Percentiles rank a stretch among this genome's conserved stretches.
Conservation (phyloP, 306 rosid genomes). For the Prunus mira region DNA sequence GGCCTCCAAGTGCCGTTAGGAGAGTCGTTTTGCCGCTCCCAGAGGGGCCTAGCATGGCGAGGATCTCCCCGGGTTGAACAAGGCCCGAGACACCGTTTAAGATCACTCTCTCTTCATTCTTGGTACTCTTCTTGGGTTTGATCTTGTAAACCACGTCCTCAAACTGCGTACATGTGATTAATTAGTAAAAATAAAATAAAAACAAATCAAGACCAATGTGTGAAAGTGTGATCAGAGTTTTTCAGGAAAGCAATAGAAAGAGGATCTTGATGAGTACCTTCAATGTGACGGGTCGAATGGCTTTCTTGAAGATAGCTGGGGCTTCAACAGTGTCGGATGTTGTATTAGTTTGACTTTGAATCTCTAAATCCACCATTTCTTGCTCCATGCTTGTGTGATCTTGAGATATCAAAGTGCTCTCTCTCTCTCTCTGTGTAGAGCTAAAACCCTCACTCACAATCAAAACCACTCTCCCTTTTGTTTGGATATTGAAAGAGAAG, state of each 20-base stretch:
- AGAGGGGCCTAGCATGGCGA: constrained; percentile 84
- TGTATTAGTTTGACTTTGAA: constrained; percentile 32
- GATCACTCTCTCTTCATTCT: constrained; percentile 40
- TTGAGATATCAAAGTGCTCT: background rate
- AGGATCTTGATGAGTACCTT: constrained; percentile 35
- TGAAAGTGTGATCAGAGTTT: too few species aligned
- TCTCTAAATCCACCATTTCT: constrained; percentile 49
- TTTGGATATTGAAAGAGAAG: background rate
- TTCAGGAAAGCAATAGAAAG: too few species aligned
- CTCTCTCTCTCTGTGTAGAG: background rate
- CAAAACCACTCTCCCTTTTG: background rate
- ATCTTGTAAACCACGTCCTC: constrained; percentile 51
- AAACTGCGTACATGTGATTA: constrained; percentile 35
- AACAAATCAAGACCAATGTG: too few species aligned
- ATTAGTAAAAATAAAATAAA: too few species aligned
- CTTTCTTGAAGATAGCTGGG: constrained; percentile 27
- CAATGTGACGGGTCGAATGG: constrained; percentile 36
- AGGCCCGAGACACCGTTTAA: constrained; percentile 51
- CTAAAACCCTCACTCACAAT: background rate
- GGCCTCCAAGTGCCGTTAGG: constrained; percentile 56
- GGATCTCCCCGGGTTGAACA: constrained; percentile 61
- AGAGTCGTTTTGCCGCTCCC: constrained; percentile 89
- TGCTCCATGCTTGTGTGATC: background rate
- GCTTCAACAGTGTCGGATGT: background rate
- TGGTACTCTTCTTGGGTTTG: constrained; percentile 18